Evolutionary conservation across 2,329 filamentous ascomycete genomes (phyloP), one percentile per base, ranked within the genome.

Genomic region (Apiospora pterosperma): DNA sequence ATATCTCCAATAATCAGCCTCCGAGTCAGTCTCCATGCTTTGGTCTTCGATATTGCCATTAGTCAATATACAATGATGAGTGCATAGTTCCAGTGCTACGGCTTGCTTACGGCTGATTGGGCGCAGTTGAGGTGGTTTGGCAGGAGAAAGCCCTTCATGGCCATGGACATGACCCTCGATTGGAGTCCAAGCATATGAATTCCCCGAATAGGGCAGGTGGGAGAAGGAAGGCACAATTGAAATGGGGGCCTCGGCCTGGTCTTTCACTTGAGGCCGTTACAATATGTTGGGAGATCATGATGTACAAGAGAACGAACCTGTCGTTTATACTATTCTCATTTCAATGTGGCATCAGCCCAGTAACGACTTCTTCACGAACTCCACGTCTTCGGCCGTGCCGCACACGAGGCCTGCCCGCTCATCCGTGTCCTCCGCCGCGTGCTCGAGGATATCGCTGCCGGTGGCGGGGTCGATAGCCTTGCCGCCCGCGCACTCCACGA

Each of bases 401-500:
- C 83, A 86, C 0, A 85, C 72, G 62, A 87, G 60, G 0, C 83
- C 84, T 0, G 76, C 84, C 28, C 79, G 78, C 68, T 87, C 84
- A 61, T 85, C 82, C 31, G 82, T 81, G 3, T 78, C 74, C 36
- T 63, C 70, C 10, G 85, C 67, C 3, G 69, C 63, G 58, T 64
- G 74, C 1, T 76, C 78, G 36, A 87, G 69, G 5, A 87, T 76
- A 14, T 76, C 71, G 2, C 55, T 65, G 0, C 83, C 83, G 19
- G 77, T 73, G 0, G 65, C 72, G 0, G 85, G 80, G 66, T 88
- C 85, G 0, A 88, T 71, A 0, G 87, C 87, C 61, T 70, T 74
- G 0, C 87, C 87, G 0, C 86, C 86, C 0, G 85, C 86, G 65
- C 85, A 88, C 73, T 89, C 87, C 1, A 89, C 68, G 2, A 89